These are phyloP conservation scores for Begonia fuchsioides DNA, from an alignment of 306 rosid species.

Conservation along the genomic window DNA sequence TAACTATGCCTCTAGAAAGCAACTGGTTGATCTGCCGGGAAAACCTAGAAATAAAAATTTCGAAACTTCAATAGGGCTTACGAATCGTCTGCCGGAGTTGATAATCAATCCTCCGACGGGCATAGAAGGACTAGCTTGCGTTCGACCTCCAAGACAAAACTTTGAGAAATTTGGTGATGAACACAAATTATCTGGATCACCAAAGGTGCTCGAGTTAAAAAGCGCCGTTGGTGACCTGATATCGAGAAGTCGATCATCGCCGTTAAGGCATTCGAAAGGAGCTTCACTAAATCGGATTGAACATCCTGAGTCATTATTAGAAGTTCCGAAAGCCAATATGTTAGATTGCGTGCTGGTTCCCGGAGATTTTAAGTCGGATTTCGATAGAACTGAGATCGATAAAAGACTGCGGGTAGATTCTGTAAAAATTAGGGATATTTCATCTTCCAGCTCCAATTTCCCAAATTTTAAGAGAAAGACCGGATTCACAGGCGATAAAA, in stretches of 20 bases:
- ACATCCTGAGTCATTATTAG: constrained; percentile 28
- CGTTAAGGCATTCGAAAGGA: constrained; percentile 51
- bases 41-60: constrained; percentile 31
- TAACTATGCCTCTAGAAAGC: constrained; percentile 52
- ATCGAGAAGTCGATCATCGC: constrained; percentile 43
- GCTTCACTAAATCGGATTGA: constrained; percentile 55
- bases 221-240: constrained; percentile 50
- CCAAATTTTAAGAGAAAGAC: too few species aligned
- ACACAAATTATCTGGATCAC: constrained; percentile 29
- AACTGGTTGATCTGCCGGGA: constrained; percentile 43
- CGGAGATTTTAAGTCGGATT: constrained; percentile 20
- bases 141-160: constrained; percentile 35
- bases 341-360: constrained; percentile 18
- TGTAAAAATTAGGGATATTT: constrained; percentile 22
- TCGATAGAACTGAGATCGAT: constrained; percentile 36
- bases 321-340: constrained; percentile 30
- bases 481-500: constrained; percentile 14
- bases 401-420: constrained; percentile 73
- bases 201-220: constrained; percentile 28
- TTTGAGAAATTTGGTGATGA: constrained; percentile 39
- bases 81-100: constrained; percentile 49
- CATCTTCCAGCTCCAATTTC: constrained; percentile 26
- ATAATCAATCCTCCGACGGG: constrained; percentile 25
- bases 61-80: constrained; percentile 25
- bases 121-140: constrained; percentile 24